Percentiles rank a stretch among this genome's conserved stretches.
phyloP scores from a whole-genome alignment of 176 grass and related monocot species.

The bread wheat (Triticum aestivum) region IWGSC_CS_RefSeq_v2.1 NC_057806.1:356846289-356846788 shows the following conservation, averaged over 20 bases:
- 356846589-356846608: slow-evolving; percentile 97
- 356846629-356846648: slow-evolving; percentile 79
- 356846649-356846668: slow-evolving; percentile 96
- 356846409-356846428: slow-evolving; percentile 55
- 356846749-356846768: slow-evolving; percentile 89
- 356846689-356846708: slow-evolving; percentile 81
- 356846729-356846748: slow-evolving; percentile 86
- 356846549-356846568: slow-evolving; percentile 82
- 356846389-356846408: slow-evolving; percentile 82
- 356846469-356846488: slow-evolving; percentile 63
- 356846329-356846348: slow-evolving; percentile 88
- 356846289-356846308: slow-evolving; percentile 65
- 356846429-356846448: slow-evolving; percentile 51
- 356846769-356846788: slow-evolving; percentile 95
- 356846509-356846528: slow-evolving; percentile 94
- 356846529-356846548: slow-evolving; percentile 95
- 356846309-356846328: slow-evolving; percentile 71
- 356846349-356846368: slow-evolving; percentile 77
- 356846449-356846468: slow-evolving; percentile 55
- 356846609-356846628: slow-evolving; percentile 95
- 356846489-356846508: slow-evolving; percentile 88
- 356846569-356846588: slow-evolving; percentile 77
- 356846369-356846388: slow-evolving; percentile 69
- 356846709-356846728: slow-evolving; percentile 87
- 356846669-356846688: slow-evolving; percentile 94